Base-by-base conservation (phyloP, 2,329 filamentous ascomycete genomes). In the Verticillium nonalfalfae region DNA sequence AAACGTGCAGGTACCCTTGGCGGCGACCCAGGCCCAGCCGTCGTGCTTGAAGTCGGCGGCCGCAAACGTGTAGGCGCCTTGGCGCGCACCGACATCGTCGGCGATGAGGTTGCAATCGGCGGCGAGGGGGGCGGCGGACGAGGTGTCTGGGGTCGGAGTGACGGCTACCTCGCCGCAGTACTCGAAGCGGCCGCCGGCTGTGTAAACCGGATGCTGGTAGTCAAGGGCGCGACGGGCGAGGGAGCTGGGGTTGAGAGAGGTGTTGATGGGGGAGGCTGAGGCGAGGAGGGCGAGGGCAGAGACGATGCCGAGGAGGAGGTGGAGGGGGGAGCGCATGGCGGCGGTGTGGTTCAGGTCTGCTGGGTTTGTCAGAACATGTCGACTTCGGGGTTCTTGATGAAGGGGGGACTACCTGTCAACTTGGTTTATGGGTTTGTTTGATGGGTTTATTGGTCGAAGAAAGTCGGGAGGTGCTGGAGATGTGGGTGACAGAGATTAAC, bases 121-220 rank as follows among this genome's bases (percentile, higher is more conserved):
- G 14, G 60, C 61, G 56, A 55, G 52, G 3, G 64, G 64, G 10
- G 63, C 61, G 3, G 60, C 52, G 7, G 60, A 15, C 10, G 62
- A 63, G 50, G 63, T 59, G 9, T 52, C 45, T 9, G 63, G 57
- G 35, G 40, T 54, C 1, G 59, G 60, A 38, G 59, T 52, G 38
- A 62, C 56, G 18, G 60, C 60, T 9, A 57, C 31, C 35, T 65
- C 64, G 33, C 63, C 61, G 60, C 64, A 66, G 60, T 57, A 66
- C 34, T 66, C 63, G 35, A 61, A 59, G 26, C 61, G 59, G 45
- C 64, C 62, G 54, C 26, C 57, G 57, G 18, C 21, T 6, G 57
- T 58, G 57, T 50, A 58, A 39, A 2, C 18, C 6, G n/a, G n/a
- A 18, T 52, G 45, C 45, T 26, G 45, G 45, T 52, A 52, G 18